Evolutionary conservation across 495 filamentous ascomycete species (phyloP).

Genomic region (Hypoxylon trugodes): DNA sequence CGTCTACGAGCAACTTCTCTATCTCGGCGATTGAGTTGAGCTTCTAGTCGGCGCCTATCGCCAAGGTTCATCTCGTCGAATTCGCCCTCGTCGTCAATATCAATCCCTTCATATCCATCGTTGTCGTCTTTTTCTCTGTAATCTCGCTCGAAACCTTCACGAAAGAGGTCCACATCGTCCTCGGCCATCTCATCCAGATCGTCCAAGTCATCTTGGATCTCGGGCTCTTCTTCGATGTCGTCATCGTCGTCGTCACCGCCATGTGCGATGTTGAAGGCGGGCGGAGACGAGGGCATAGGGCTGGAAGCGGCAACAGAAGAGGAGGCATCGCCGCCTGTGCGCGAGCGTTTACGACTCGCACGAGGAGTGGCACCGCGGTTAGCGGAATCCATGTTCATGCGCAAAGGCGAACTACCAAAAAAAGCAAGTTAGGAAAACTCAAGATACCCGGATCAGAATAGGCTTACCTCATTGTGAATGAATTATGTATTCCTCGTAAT

Average conservation of each 20-base stretch:
- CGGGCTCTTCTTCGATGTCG: slow-evolving; percentile 74
- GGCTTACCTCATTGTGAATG: slow-evolving; percentile 53
- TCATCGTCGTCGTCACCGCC: slow-evolving; percentile 76
- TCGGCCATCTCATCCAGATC: slow-evolving; percentile 97
- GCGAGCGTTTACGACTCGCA: slow-evolving; percentile 79
- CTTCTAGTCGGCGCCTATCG: slow-evolving; percentile 85
- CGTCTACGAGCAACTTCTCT: slow-evolving; percentile 77
- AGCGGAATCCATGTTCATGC: slow-evolving; percentile 82
- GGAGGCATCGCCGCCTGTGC: slow-evolving; percentile 74
- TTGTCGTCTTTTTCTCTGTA: slow-evolving; percentile 68
- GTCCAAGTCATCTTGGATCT: slow-evolving; percentile 82
- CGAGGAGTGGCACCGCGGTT: slow-evolving; percentile 73
- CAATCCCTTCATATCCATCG: slow-evolving; percentile 54
- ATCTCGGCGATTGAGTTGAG: slow-evolving; percentile 83
- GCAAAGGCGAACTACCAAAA: slow-evolving; percentile 78
- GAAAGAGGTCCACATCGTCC: slow-evolving; percentile 95
- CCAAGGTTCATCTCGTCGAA: slow-evolving; percentile 81
- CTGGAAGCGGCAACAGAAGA: slow-evolving; percentile 71
- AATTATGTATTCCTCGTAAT: slow-evolving; percentile 7
- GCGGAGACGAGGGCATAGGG: slow-evolving; percentile 59
- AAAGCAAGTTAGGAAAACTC: slow-evolving; percentile 36
- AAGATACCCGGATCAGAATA: background rate
- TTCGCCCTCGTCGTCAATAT: slow-evolving; percentile 63
- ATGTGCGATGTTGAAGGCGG: slow-evolving; percentile 61
- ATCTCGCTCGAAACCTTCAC: slow-evolving; percentile 86